These are phyloP conservation scores for Sarocladiaceae sp. DNA, from an alignment of 2,329 filamentous ascomycete species.

Conservation along the genomic window DNA sequence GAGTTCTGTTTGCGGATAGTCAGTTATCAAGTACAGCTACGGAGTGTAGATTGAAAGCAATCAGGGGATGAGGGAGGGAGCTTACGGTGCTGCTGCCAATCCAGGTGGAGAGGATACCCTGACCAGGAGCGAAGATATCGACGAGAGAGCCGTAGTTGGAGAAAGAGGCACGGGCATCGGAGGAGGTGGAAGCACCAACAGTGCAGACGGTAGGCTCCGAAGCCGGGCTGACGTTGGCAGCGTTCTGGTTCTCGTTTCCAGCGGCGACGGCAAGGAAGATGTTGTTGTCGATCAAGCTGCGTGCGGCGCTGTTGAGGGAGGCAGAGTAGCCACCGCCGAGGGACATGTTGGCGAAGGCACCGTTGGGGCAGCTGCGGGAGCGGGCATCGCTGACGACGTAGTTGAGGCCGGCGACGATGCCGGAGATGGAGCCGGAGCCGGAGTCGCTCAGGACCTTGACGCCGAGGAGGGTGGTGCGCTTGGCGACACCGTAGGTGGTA, in stretches of 20 bases:
- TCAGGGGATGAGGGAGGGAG: not conserved
- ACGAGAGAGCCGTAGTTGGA: conserved; percentile 44
- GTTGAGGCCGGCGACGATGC: conserved; percentile 38
- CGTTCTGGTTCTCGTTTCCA: conserved; percentile 41
- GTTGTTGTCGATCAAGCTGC: conserved; percentile 32
- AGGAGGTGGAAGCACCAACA: conserved; percentile 36
- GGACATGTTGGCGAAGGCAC: conserved; percentile 47
- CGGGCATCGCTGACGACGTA: conserved; percentile 30
- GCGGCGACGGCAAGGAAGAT: conserved; percentile 50
- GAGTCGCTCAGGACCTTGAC: conserved; percentile 38
- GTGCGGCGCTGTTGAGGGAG: conserved; percentile 42
- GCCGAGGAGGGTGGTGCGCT: conserved; percentile 34
- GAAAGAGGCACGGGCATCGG: conserved; percentile 34
- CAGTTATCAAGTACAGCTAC: too few relatives aligned
- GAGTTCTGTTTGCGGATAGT: conserved; percentile 14
- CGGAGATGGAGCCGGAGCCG: conserved; percentile 31
- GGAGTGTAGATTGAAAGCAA: too few relatives aligned
- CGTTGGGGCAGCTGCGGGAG: conserved; percentile 31
- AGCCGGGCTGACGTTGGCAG: conserved; percentile 38
- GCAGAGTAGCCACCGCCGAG: conserved; percentile 41
- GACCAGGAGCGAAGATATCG: conserved; percentile 45
- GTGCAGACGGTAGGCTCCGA: conserved; percentile 40
- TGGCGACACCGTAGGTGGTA: conserved; percentile 37
- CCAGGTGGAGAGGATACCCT: conserved; percentile 37
- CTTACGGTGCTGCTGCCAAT: conserved; percentile 29